phyloP scores from a whole-genome alignment of 495 filamentous ascomycete species.

The Evansstolkia leycettana region DNA sequence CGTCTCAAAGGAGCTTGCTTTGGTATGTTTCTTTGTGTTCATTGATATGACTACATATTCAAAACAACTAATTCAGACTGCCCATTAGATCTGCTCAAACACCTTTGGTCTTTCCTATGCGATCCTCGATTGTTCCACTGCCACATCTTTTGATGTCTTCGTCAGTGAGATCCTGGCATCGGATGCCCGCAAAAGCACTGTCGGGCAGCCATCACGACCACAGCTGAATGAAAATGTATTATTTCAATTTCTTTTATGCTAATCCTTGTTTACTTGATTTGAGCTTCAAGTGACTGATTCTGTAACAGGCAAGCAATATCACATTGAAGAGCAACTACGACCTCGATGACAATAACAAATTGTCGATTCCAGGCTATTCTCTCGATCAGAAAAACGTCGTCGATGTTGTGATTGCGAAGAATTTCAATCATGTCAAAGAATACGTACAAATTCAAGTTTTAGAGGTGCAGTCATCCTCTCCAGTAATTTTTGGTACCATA shows the following conservation, averaged over 20 bases:
- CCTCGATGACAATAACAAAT: conserved; percentile 12
- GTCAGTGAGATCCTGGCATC: conserved; percentile 47
- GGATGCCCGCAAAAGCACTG: conserved; percentile 9
- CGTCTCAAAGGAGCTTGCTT: conserved; percentile 56
- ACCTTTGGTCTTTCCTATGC: conserved; percentile 59
- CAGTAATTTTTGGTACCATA: not conserved
- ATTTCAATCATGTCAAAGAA: conserved; percentile 57
- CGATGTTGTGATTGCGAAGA: conserved; percentile 69
- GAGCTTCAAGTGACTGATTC: not conserved
- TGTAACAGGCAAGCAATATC: conserved; percentile 12
- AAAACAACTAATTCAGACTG: conserved; percentile 12
- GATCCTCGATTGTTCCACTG: conserved; percentile 57
- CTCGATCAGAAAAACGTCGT: conserved; percentile 43
- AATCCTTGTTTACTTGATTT: no score
- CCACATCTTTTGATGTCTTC: conserved; percentile 72
- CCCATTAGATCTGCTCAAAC: conserved; percentile 44
- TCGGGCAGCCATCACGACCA: conserved; percentile 8
- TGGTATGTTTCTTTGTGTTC: conserved; percentile 32
- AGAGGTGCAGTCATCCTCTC: conserved; percentile 35
- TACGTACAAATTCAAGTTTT: conserved; percentile 79
- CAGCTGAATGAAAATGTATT: conserved; percentile 11
- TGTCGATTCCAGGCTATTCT: conserved; percentile 4
- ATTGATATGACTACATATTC: not conserved
- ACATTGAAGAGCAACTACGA: conserved; percentile 6
- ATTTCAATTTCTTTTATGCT: no score